These are phyloP conservation scores for Acacia concinna DNA, from an alignment of 331 rosid species.

Conservation along the genomic window DNA sequence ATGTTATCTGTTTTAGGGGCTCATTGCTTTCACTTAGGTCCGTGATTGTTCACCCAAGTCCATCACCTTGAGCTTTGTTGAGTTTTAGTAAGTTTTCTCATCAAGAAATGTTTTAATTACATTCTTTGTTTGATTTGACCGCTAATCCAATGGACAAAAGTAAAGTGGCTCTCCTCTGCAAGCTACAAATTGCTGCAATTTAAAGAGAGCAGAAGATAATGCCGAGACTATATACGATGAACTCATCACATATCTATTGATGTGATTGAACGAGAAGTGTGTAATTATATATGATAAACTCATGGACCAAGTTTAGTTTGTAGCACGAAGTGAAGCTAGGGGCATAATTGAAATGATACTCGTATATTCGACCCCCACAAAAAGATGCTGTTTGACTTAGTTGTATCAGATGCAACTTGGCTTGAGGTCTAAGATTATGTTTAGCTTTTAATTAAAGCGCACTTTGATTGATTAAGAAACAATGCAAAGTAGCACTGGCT, in stretches of 20 bases:
- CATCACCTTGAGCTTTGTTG: not conserved
- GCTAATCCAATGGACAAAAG: not conserved
- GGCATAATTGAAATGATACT: not conserved
- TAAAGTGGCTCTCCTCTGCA: not conserved
- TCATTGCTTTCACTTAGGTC: not conserved
- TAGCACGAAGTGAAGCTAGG: not conserved
- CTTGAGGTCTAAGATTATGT: not conserved
- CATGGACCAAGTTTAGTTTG: not conserved
- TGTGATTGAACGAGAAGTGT: not conserved
- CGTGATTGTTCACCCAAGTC: not conserved
- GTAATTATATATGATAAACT: not conserved
- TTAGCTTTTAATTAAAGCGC: not conserved
- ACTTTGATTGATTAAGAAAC: not conserved
- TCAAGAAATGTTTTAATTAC: too few relatives aligned
- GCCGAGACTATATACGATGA: not conserved
- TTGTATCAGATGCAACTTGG: not conserved
- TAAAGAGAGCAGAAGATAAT: too few relatives aligned
- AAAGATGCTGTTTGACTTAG: not conserved
- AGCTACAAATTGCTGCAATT: not conserved
- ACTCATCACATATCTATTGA: not conserved
- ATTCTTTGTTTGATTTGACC: too few relatives aligned
- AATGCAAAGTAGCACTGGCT: not conserved
- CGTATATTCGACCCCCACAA: not conserved
- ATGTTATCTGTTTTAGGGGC: too few relatives aligned
- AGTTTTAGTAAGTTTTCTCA: not conserved